Evolutionary conservation across 441 rosid species (phyloP), one percentile per base, ranked within the genome.

Genomic region (Populus tomentosa): DNA sequence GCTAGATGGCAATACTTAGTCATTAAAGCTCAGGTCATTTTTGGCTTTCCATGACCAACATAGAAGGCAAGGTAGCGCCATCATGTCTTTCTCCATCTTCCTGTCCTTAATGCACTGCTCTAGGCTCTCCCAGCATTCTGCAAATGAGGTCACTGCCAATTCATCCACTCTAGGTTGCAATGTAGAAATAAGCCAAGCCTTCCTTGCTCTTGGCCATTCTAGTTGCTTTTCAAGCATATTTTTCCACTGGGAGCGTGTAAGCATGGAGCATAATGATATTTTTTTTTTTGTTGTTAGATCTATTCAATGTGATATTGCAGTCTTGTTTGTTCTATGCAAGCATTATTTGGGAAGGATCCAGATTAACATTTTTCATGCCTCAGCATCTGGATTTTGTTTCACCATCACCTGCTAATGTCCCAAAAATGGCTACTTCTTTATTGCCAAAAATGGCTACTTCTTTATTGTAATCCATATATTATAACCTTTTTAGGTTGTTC

Each of bases 401-500:
- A n/a, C 14, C 28, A 62, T 62, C 28, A 24, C 50, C 65, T 10
- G 10, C 40, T 21, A 14, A 32, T 70, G 67, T 56, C 38, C 64
- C 38, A 20, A 67, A 73, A 11, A 20, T 33, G 8, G 70, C 40
- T 6, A 5, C 70, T 30, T 7, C 23, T 16, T 28, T 20, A 23
- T 64, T 10, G 53, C 64, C 38, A 20, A 67, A 73, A 11, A 20
- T 33, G 8, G 70, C 11, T 6, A 5, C 70, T 30, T 7, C 23
- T 16, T 28, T 20, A 23, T 64, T 10, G 53, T 42, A 42, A 42
- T 42, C 16, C 53, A 42, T 42, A 0, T 42, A 42, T 3, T 42
- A 11, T 33, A 76, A 78, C 38, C 70, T 73, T 81, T 28, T 70
- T 73, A 95, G 98, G 98, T 88, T 72, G 92, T 85, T 76, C 87